Percentiles rank a stretch among this genome's conserved stretches.
Conservation (phyloP, 2,329 filamentous ascomycete species). For the Epichloe aotearoae region DNA sequence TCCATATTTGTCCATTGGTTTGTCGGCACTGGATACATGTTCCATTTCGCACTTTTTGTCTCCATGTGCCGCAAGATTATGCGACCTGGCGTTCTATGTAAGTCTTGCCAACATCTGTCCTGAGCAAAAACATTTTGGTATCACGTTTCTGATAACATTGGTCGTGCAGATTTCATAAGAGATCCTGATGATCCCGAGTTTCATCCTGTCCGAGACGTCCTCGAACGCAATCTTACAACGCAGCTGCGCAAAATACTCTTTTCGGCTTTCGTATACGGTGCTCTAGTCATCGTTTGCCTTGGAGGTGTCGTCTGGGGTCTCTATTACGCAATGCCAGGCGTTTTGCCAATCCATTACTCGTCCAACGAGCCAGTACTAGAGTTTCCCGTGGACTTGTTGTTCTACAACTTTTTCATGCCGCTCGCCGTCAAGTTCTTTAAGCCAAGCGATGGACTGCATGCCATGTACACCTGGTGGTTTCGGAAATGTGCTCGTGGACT, state of each 20-base stretch:
- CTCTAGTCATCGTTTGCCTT: constrained; percentile 80
- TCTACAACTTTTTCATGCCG: constrained; percentile 95
- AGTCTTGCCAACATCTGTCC: constrained; percentile 23
- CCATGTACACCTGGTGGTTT: constrained; percentile 95
- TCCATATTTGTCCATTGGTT: constrained; percentile 98
- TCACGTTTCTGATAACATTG: neutral
- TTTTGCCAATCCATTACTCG: constrained; percentile 87
- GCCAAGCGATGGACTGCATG: constrained; percentile 70
- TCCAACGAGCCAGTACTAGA: constrained; percentile 86
- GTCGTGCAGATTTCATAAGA: constrained; percentile 68
- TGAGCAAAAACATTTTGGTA: neutral
- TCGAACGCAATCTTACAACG: constrained; percentile 82
- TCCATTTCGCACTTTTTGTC: constrained; percentile 96
- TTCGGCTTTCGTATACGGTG: constrained; percentile 89
- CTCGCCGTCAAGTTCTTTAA: constrained; percentile 72
- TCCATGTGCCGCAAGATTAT: constrained; percentile 98
- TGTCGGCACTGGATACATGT: constrained; percentile 98
- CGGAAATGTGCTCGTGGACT: constrained; percentile 67
- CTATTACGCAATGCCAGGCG: constrained; percentile 48
- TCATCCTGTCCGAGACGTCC: constrained; percentile 89
- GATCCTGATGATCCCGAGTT: constrained; percentile 98
- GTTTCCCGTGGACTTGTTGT: constrained; percentile 84
- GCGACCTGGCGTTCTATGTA: constrained; percentile 83
- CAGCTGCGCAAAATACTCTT: constrained; percentile 94
- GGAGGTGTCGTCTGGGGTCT: constrained; percentile 95